Evolutionary conservation across 176 grass and related monocot genomes (phyloP), one percentile per base, ranked within the genome.

Genomic region (Eragrostis nindensis): DNA sequence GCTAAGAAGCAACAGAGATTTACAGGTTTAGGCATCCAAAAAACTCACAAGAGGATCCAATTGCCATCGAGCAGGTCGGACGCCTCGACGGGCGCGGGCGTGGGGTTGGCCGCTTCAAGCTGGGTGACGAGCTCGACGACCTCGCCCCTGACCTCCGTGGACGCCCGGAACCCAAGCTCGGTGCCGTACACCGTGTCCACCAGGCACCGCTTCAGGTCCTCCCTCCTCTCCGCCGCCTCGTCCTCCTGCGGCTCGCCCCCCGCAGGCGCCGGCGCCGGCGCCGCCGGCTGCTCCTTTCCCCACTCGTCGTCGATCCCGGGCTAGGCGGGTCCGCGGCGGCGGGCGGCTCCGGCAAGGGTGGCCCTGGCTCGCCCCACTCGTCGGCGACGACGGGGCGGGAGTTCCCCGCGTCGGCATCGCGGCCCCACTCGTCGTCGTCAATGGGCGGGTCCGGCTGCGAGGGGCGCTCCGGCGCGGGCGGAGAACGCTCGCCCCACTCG

Each of bases 1-100:
- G 14, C 4, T 26, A 40, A 36, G 27, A 60, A 17, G 25, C 30
- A 17, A 14, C 25, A 74, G 2, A 76, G 61, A 19, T 47, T n/a
- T 21, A 62, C 17, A 56, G 49, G 38, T 50, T 68, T 27, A 17
- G 27, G 69, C 29, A 15, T 67, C 66, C 48, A 7, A 21, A 22
- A 15, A 48, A 88, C 90, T 95, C 72, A 95, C 96, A 98, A 11
- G 41, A 98, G 86, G 71, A 95, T 93, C 96, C 96, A 95, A 46
- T 98, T 98, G 54, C 96, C 92, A 13, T 91, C 90, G 73, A 98
- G 89, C 68, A 97, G 90, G 32, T 93, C 82, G 1, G 92, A 78
- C 26, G 82, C 69, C 78, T 95, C 81, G 8, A 88, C 79, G 7
- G 95, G 90, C 1, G 89, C 87, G 8, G 76, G 59, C 46, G 88